Evolutionary conservation across 1,284 basidiomycete genomes (phyloP), one percentile per base, ranked within the genome.

Genomic region (Naganishia sp.): DNA sequence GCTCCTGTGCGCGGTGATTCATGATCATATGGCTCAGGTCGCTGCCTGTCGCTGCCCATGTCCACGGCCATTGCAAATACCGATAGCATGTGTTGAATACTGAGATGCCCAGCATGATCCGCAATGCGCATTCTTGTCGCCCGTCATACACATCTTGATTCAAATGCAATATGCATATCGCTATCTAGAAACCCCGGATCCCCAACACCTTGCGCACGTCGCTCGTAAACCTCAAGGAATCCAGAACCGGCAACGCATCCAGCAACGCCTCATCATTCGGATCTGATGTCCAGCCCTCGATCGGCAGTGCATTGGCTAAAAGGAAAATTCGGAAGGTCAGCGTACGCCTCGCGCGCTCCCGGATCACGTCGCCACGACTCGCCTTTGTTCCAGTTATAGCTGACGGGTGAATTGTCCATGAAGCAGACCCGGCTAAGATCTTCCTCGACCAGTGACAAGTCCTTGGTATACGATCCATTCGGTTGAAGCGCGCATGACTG

Each of bases 201-300:
- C 95, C 94, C 56, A 99, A 84, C 36, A 99, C 89, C 71, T 90
- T 86, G 70, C 95, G 86, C 25, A 99, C 95, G 77, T 99, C 95
- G 68, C 87, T 90, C 5, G 94, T 96, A 80, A 99, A 99, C 39
- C 95, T 86, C 68, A 99, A 81, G 60, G 91, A 94, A 80, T 99
- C 95, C 65, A 99, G 86, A 55, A 99, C 88, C 23, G 95, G 95
- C 23, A 99, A 83, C 65, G 97, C 85, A 80, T 99, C 94, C 59
- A 99, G 87, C 55, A 99, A 83, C 11, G 94, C 95, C 81, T 98
- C 93, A 81, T 99, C 95, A 69, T 88, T 88, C 25, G 94, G 94
- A 79, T 99, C 96, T 70, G 94, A 89, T 21, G 94, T 97, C 95
- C 95, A 99, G 52, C 95, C 95, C 82, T 99, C 95, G 77, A 99